phyloP scores from a whole-genome alignment of 192 early-diverging fungal species.

The Coemansia sp. region DNA sequence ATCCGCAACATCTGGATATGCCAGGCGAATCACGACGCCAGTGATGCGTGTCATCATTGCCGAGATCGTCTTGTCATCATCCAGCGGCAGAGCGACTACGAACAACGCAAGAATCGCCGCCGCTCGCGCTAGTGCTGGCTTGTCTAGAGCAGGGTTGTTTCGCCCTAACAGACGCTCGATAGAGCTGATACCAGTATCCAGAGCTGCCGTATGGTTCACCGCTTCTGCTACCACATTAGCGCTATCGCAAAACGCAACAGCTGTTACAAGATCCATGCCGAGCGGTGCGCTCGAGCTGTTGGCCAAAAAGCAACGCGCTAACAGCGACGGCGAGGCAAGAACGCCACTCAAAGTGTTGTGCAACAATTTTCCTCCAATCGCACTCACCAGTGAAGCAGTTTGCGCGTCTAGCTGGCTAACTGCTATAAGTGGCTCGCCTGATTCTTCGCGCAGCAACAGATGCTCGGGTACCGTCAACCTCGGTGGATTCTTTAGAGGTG shows the following conservation, averaged over 20 bases:
- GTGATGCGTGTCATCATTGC: conserved; percentile 17
- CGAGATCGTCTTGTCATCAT: background rate
- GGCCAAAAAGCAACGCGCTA: conserved; percentile 28
- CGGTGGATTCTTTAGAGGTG: background rate
- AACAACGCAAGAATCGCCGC: conserved; percentile 23
- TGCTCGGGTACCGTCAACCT: background rate
- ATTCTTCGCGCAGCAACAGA: background rate
- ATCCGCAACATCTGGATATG: background rate
- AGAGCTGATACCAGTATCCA: background rate
- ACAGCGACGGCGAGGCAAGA: conserved; percentile 19
- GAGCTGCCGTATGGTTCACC: background rate
- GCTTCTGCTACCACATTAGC: background rate
- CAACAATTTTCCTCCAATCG: conserved; percentile 27
- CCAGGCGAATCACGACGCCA: conserved; percentile 14
- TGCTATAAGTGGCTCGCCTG: conserved; percentile 23
- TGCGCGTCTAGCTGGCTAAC: conserved; percentile 32
- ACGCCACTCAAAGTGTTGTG: conserved; percentile 30
- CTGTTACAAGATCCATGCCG: conserved; percentile 29
- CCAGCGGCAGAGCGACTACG: background rate
- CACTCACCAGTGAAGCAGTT: conserved; percentile 22
- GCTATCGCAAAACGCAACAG: conserved; percentile 19
- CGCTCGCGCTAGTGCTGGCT: conserved; percentile 14
- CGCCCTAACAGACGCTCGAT: background rate
- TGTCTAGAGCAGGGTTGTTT: background rate
- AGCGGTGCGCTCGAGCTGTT: background rate